Base-by-base conservation (phyloP, 2,329 filamentous ascomycete genomes). In the Calonectria montana region DNA sequence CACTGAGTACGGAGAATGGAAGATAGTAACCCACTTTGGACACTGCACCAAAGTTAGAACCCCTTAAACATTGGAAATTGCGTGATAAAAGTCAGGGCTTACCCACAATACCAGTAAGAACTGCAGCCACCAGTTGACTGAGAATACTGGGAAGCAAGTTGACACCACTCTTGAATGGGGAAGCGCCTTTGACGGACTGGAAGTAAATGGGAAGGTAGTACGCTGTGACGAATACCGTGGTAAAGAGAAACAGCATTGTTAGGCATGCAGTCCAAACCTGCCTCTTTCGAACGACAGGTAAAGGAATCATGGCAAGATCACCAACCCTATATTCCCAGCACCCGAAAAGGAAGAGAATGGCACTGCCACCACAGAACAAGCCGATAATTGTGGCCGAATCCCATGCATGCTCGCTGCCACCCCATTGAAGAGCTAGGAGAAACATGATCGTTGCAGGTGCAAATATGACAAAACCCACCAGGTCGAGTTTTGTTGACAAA, bases 171-270 rank as follows among this genome's bases (percentile, higher is more conserved):
- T 67, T 71, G 25, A 82, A 76, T 4, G 80, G 79, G 4, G 79
- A 75, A 4, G 74, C 70, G 35, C 76, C 82, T 70, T 83, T 84
- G 72, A 89, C 82, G 37, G 84, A 83, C 79, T 90, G 86, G 79
- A 90, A 88, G 82, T 87, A 89, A 71, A 89, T 82, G 2, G 88
- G 87, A 6, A 88, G 79, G 71, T 87, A 87, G 80, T 86, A 87
- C 4, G 87, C 79, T 1, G 84, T 80, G 1, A 88, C 75, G 71
- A 88, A 85, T 62, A 86, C 85, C 13, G 83, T 80, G 3, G 84
- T 82, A 16, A 85, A 84, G 21, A 88, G 82, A 66, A 86, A 83
- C 37, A 86, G 82, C 27, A 83, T 82, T 47, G 84, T 86, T 5
- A 85, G 12, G 29, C 83, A 82, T 25, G 83, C 82, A 12, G 84